Conservation (phyloP, 768 basidiomycete species). For the Xanthoconium stramineum region DNA sequence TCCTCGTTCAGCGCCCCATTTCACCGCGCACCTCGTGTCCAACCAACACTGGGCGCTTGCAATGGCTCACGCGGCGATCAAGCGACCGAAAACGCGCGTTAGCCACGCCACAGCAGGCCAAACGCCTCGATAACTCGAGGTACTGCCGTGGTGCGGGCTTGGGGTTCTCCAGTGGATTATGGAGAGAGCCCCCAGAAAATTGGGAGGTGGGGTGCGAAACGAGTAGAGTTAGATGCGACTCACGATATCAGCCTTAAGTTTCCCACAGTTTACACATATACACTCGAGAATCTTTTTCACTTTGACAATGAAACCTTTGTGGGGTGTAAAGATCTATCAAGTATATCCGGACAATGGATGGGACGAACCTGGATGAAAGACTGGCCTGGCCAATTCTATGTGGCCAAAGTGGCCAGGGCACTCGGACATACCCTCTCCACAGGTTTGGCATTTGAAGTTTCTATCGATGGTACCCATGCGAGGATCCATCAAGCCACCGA, state of each 20-base stretch:
- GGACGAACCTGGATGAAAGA: conserved; percentile 88
- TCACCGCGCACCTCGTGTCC: conserved; percentile 91
- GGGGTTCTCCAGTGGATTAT: conserved; percentile 85
- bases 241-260: conserved; percentile 95
- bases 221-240: conserved; percentile 83
- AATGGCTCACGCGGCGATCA: conserved; percentile 81
- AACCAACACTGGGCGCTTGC: conserved; percentile 70
- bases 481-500: conserved; percentile 95
- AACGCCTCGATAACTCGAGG: conserved; percentile 79
- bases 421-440: conserved; percentile 99
- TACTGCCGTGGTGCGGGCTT: conserved; percentile 80
- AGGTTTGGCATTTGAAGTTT: conserved; percentile 99
- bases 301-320: conserved; percentile 89
- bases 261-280: conserved; percentile 98
- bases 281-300: conserved; percentile 99
- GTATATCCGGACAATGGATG: background rate
- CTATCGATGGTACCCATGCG: conserved; percentile 97
- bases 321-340: background rate
- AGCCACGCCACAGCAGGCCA: conserved; percentile 73
- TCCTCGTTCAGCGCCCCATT: conserved; percentile 98
- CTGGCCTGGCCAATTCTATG: conserved; percentile 94
- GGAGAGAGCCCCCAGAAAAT: conserved; percentile 99
- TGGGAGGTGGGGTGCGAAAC: conserved; percentile 91
- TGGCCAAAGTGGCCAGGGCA: conserved; percentile 99
- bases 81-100: conserved; percentile 91